Evolutionary conservation across 805 yeast species (phyloP), one percentile per base, ranked within the genome.

Genomic region (Pichia gijzeniarum): DNA sequence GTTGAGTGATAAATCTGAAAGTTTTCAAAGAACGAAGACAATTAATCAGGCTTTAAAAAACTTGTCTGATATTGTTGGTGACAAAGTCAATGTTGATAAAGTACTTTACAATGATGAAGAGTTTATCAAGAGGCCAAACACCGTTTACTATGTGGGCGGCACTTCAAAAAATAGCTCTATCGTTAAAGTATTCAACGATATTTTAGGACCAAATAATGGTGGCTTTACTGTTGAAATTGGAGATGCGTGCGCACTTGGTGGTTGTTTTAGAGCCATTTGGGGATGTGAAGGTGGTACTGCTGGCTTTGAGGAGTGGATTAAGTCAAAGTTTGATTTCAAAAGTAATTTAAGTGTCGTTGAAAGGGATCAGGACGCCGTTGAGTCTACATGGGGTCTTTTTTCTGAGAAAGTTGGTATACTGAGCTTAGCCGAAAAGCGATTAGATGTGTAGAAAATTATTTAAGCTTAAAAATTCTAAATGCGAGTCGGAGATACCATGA

Each of bases 241-340:
- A 7, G 89, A 89, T 64, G 93, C 96, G 1, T 89, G 96, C 71
- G 96, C 96, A 0, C 63, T 86, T 31, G 96, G 96, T 21, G 95
- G 96, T 4, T 91, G 95, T 35, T 85, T 74, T 65, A 84, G 85
- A 59, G 91, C 95, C 1, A 69, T 81, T 40, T 88, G 95, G 95
- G 44, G 65, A 65, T 46, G 73, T 68, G 49, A 30, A 45, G 53
- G 51, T 2, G 53, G 51, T 1, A 17, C 48, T 3, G 41, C 46
- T 5, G 54, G 59, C 4, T 76, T 72, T 65, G 73, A 65, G 62
- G 56, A 68, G 45, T 69, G 82, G 69, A 59, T 72, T 54, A 67
- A 55, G 59, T 65, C 58, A 46, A 73, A 64, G 18, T 78, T 76
- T 54, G 68, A 77, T 41, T 74, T 77, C 72, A 60, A 64, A 7